These are phyloP conservation scores for Daldinia concentrica DNA, from an alignment of 495 filamentous ascomycete genomes.

Conservation along the genomic window DNA sequence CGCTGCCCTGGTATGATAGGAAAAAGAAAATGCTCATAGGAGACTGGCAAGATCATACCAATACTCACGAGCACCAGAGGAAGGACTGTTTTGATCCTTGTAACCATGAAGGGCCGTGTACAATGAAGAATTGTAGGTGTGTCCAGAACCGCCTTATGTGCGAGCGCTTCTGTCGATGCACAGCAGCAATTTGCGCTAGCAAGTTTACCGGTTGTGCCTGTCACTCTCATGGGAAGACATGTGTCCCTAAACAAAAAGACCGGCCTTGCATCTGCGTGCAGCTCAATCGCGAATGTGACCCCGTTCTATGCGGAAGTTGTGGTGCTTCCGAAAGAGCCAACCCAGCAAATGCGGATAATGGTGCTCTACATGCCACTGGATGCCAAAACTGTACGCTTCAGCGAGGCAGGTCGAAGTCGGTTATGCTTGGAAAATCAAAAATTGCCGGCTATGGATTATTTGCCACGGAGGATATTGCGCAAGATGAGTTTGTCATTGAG, in stretches of 20 bases:
- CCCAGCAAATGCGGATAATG: constrained; percentile 65
- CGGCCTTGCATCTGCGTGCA: constrained; percentile 65
- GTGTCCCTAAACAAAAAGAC: constrained; percentile 58
- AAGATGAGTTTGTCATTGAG: constrained; percentile 72
- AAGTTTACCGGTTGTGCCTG: constrained; percentile 75
- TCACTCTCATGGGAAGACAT: constrained; percentile 60
- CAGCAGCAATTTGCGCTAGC: constrained; percentile 63
- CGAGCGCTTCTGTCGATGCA: constrained; percentile 73
- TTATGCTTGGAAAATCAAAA: constrained; percentile 69
- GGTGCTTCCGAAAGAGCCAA: constrained; percentile 70
- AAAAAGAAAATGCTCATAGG: constrained; percentile 56
- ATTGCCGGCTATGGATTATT: constrained; percentile 74
- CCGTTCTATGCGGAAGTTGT: constrained; percentile 71
- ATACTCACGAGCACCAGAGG: constrained; percentile 55
- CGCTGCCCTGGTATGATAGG: constrained; percentile 58
- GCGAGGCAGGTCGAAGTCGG: constrained; percentile 64
- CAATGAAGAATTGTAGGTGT: constrained; percentile 62
- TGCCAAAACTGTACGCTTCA: constrained; percentile 73
- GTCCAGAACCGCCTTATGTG: constrained; percentile 64
- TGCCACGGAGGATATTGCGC: constrained; percentile 66
- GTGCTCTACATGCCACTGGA: constrained; percentile 56
- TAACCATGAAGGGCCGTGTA: constrained; percentile 59
- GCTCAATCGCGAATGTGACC: constrained; percentile 76
- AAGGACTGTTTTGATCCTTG: constrained; percentile 55
- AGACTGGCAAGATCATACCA: constrained; percentile 59